Evolutionary conservation across 1,284 basidiomycete genomes (phyloP), one percentile per base, ranked within the genome.

Genomic region (Ceratobasidium sp.): DNA sequence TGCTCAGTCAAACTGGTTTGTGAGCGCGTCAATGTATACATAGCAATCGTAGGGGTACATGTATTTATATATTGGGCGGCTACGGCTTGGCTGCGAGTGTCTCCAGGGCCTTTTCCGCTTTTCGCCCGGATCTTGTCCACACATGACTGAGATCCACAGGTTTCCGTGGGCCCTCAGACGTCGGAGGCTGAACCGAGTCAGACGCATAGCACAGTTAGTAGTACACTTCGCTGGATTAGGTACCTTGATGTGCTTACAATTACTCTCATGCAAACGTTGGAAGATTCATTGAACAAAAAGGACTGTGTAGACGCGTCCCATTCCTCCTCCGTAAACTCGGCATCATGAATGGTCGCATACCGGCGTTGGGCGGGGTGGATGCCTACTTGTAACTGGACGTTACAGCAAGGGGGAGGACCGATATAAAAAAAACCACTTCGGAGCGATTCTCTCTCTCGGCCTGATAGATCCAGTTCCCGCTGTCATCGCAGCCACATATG

Each of bases 381-480:
- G 8, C 22, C 56, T 20, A 58, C 56, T 13, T 58, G 56, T 22
- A 58, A 29, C 22, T 58, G 38, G 22, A 58, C 20, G 2, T 17
- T 13, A n/a, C 56, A 58, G 38, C 56, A 45, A n/a, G n/a, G n/a
- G n/a, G 2, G 35, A 2, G 3, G 40, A 42, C 35, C 40, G 35
- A 27, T 25, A 58, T 2, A n/a, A 58, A 7, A 25, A 58, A 58
- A 2, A 58, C 22, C 13, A 31, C n/a, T 25, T 58, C 56, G 35
- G 27, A 17, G 1, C 7, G 22, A 25, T 42, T 42, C 17, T 17
- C n/a, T 17, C 27, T 7, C 22, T 25, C 13, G 20, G 35, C 38
- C 25, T 43, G 25, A 25, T 29, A 27, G 17, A n/a, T 32, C 57
- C 57, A 47, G 1, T 43, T 13, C 2, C 20, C 56, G 42, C 6